Conservation (phyloP, 2,329 filamentous ascomycete genomes). For the Fusarium subglutinans region DNA sequence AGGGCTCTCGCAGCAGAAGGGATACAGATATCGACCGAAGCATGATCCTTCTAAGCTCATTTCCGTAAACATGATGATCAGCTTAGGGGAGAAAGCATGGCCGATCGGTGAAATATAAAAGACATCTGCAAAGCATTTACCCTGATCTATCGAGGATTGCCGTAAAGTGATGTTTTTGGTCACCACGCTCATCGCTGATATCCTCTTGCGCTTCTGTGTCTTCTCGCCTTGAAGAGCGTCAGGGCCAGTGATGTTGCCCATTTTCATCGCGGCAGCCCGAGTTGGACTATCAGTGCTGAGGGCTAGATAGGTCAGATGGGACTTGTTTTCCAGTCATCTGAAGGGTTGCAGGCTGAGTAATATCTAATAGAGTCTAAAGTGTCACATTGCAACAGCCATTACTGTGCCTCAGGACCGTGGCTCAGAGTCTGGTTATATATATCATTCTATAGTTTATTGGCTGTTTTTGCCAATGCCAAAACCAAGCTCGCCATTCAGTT, state of each 20-base stretch:
- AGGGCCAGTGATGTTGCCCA: background rate
- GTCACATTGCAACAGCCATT: background rate
- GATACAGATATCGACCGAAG: conserved; percentile 58
- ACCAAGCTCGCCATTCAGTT: background rate
- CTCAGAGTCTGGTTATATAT: background rate
- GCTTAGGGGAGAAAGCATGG: background rate
- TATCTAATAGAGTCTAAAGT: background rate
- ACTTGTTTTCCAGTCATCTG: background rate
- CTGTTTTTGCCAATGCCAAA: background rate
- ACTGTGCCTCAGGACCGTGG: background rate
- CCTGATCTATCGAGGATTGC: background rate
- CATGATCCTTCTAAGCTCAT: background rate
- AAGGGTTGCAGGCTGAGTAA: background rate
- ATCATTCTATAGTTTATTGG: background rate
- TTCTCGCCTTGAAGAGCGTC: background rate
- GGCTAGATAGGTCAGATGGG: background rate
- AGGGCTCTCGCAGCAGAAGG: conserved; percentile 74
- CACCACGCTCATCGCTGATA: background rate
- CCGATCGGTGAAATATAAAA: background rate
- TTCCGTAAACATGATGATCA: background rate
- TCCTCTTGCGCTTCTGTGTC: background rate
- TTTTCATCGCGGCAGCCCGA: background rate
- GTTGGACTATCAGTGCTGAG: background rate
- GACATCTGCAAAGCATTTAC: background rate
- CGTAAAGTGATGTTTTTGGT: background rate